phyloP scores from a whole-genome alignment of 2,329 filamentous ascomycete species.

The Fusarium miscanthi region DNA sequence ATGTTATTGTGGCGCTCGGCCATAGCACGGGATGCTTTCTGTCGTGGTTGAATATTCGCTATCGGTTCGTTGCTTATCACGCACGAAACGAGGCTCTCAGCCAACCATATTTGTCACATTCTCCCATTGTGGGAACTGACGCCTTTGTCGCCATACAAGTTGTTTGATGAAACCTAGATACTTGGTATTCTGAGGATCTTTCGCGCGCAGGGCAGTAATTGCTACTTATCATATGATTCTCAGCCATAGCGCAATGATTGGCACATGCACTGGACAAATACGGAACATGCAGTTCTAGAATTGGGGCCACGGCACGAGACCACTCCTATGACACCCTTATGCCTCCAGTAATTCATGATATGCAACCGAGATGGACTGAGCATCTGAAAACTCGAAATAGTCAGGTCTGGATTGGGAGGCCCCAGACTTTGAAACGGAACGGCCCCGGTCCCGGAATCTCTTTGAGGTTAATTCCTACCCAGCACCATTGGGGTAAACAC shows the following conservation, averaged over 20 bases:
- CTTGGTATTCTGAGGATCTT: neutral
- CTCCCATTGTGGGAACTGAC: constrained; percentile 1
- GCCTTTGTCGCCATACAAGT: neutral
- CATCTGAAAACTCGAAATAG: constrained; percentile 3
- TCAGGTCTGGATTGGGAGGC: constrained; percentile 24
- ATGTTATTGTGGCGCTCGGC: constrained; percentile 18
- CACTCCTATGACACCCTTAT: constrained; percentile 25
- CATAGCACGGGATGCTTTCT: constrained; percentile 12
- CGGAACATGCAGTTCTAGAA: constrained; percentile 19
- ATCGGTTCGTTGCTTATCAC: constrained; percentile 29
- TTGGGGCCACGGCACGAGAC: constrained; percentile 32
- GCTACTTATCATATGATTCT: constrained; percentile 25
- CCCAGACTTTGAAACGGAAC: constrained; percentile 7
- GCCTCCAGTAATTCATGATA: constrained; percentile 3
- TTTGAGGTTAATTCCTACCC: constrained; percentile 8
- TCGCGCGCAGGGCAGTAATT: neutral
- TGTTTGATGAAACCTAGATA: neutral
- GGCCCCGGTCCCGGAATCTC: constrained; percentile 22
- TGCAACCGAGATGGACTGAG: constrained; percentile 2
- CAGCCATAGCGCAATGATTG: constrained; percentile 4
- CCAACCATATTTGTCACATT: constrained; percentile 9
- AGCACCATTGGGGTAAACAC: constrained; percentile 9
- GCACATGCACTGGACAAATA: constrained; percentile 1
- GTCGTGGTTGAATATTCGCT: constrained; percentile 7
- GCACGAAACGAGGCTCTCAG: constrained; percentile 9